Evolutionary conservation across 2,329 filamentous ascomycete species (phyloP), one percentile per base, ranked within the genome.

Genomic region (Cryphonectria radicalis): DNA sequence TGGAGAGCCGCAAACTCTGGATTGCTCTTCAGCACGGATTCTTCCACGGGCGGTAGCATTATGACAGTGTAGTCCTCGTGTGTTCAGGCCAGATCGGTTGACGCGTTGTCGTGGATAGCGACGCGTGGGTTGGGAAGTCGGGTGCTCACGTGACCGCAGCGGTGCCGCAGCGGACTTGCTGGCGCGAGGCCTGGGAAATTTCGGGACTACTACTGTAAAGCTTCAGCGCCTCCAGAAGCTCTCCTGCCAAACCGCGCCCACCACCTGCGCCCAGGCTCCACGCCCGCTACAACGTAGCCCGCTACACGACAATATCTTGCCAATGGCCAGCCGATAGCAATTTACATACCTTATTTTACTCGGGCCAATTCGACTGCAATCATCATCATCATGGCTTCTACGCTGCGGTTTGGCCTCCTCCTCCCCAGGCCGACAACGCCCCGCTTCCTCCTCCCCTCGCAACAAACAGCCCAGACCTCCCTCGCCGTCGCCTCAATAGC

Each of bases 1-100:
- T 91, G 88, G 6, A 91, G 82, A 46, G 82, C 81, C n/a, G 87
- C 86, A 75, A 91, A 91, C 32, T 87, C 84, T 0, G 89, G 89
- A 73, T 91, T 91, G 71, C 82, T 83, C 67, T 84, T 78, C 1
- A 91, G 78, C 25, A 91, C 80, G 0, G 83, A 75, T 11, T 86
- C 82, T 28, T 91, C 88, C 11, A 91, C 79, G 0, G 88, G 88
- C 0, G 89, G 89, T 2, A 91, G 79, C 88, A 90, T 90, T 2
- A 25, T 78, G 69, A 6, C n/a, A 66, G 62, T n/a, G 46, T 6
- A 64, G 62, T 40, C 37, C n/a, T 25, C n/a, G 6, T 17, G n/a
- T 42, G 19, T 35, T 35, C 2, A 40, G n/a, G 46, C 22, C 28
- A 6, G 22, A 40, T n/a, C 25, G 8, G 2, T 59, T 57, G 25